phyloP scores from a whole-genome alignment of 2,329 filamentous ascomycete species.

The Aspergillus versicolor region DNA sequence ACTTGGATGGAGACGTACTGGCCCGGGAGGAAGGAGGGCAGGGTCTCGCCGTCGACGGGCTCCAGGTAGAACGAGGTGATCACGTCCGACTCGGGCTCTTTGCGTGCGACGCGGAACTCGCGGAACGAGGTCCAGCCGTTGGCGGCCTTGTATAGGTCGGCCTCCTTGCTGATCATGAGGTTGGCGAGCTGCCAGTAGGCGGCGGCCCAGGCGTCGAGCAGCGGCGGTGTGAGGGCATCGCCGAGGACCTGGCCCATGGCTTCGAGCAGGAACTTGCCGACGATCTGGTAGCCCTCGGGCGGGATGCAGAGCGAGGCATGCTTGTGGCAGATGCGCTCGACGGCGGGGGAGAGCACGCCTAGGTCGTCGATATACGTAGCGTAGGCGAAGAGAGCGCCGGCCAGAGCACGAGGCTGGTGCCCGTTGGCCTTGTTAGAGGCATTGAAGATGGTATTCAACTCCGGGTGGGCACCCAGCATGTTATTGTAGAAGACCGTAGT shows the following conservation, averaged over 20 bases:
- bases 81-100: slow-evolving; percentile 65
- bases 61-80: slow-evolving; percentile 70
- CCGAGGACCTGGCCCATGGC: slow-evolving; percentile 69
- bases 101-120: slow-evolving; percentile 64
- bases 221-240: slow-evolving; percentile 63
- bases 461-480: slow-evolving; percentile 64
- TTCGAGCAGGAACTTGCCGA: slow-evolving; percentile 66
- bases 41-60: slow-evolving; percentile 59
- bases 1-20: slow-evolving; percentile 69
- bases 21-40: slow-evolving; percentile 66
- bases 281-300: slow-evolving; percentile 68
- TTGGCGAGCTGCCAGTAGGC: slow-evolving; percentile 73
- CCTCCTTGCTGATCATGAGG: slow-evolving; percentile 68
- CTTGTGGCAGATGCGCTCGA: slow-evolving; percentile 73
- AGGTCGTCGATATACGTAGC: slow-evolving; percentile 71
- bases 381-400: slow-evolving; percentile 67
- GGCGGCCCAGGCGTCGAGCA: slow-evolving; percentile 66
- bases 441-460: slow-evolving; percentile 71
- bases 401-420: slow-evolving; percentile 68
- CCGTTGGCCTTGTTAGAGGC: slow-evolving; percentile 66
- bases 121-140: slow-evolving; percentile 67
- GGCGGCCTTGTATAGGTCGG: slow-evolving; percentile 60
- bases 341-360: slow-evolving; percentile 54
- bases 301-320: slow-evolving; percentile 69
- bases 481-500: slow-evolving; percentile 71